phyloP scores from a whole-genome alignment of 371 early-diverging fungal genomes.

The Mortierella sp. region DNA sequence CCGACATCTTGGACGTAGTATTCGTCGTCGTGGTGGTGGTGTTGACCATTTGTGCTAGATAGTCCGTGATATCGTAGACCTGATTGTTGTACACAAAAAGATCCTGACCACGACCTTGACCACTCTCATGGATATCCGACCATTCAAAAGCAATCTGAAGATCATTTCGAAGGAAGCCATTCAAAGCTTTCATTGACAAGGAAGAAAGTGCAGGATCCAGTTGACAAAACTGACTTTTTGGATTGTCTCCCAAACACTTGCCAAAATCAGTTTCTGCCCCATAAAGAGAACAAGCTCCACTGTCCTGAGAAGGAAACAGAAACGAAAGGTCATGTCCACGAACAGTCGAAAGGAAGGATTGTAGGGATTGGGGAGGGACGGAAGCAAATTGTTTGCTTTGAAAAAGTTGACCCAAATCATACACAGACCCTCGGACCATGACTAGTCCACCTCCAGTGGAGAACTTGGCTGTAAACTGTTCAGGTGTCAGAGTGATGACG shows the following conservation, averaged over 20 bases:
- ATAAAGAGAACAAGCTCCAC: conserved; percentile 26
- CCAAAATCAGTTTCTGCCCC: conserved; percentile 29
- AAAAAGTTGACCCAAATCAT: conserved; percentile 50
- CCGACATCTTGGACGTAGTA: conserved; percentile 8
- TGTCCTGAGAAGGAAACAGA: conserved; percentile 38
- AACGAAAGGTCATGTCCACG: conserved; percentile 50
- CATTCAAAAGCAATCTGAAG: conserved; percentile 18
- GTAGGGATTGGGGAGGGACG: conserved; percentile 15
- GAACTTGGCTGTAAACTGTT: neutral
- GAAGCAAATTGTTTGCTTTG: conserved; percentile 22
- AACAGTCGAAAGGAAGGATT: conserved; percentile 20
- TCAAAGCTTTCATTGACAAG: conserved; percentile 5
- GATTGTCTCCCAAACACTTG: conserved; percentile 15
- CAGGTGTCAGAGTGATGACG: conserved; percentile 1
- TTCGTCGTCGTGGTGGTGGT: neutral
- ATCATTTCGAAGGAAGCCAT: conserved; percentile 6
- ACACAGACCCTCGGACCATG: conserved; percentile 52
- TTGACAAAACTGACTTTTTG: conserved; percentile 14
- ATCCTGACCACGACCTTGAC: conserved; percentile 5
- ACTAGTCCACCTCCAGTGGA: conserved; percentile 18
- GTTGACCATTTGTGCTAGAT: conserved; percentile 22
- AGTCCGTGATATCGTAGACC: conserved; percentile 52
- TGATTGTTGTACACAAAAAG: conserved; percentile 52
- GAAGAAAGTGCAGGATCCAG: conserved; percentile 8
- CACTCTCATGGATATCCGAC: conserved; percentile 10